Evolutionary conservation across 192 early-diverging fungal species (phyloP), one percentile per base, ranked within the genome.

Genomic region (Fimicolochytrium jonesii): DNA sequence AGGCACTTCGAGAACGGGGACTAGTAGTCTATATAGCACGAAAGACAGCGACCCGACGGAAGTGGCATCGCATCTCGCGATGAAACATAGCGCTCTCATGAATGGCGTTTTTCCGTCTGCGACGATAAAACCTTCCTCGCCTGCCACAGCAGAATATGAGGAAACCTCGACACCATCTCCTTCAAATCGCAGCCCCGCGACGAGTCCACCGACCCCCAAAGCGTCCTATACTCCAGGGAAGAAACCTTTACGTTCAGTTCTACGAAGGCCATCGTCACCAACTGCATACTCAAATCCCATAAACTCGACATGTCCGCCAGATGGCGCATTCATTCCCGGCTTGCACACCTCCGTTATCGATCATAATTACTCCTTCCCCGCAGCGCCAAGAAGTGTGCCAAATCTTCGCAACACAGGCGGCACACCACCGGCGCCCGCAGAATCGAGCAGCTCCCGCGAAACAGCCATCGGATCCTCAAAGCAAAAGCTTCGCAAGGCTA

Each of bases 201-300:
- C 26, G 6, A 28, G 50, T n/a, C 18, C 32, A 2, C 50, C 28
- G 6, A 35, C 39, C 39, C 18, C 32, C 20, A 31, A 56, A 10
- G 0, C 23, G 13, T 39, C 17, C 1, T 4, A 1, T n/a, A 23
- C 25, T 17, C 29, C 36, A 26, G 28, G n/a, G n/a, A 49, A 51
- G 30, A 49, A 62, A 34, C 60, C 60, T 13, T 30, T 62, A 35
- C 60, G 60, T 2, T 44, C 60, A n/a, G 60, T 45, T 18, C 60
- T 62, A 11, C 60, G 60, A 1, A 39, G 60, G 30, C 60, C 45
- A 34, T 62, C 60, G 25, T 62, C 60, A 22, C 6, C 37, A 17
- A 9, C 25, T 33, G 10, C 42, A 11, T 11, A 20, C 42, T n/a
- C 11, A 17, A 59, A 42, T 45, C 22, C n/a, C 23, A n/a, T 5